Base-by-base conservation (phyloP, 2,329 filamentous ascomycete genomes). In the Aureobasidium mangrovei region DNA sequence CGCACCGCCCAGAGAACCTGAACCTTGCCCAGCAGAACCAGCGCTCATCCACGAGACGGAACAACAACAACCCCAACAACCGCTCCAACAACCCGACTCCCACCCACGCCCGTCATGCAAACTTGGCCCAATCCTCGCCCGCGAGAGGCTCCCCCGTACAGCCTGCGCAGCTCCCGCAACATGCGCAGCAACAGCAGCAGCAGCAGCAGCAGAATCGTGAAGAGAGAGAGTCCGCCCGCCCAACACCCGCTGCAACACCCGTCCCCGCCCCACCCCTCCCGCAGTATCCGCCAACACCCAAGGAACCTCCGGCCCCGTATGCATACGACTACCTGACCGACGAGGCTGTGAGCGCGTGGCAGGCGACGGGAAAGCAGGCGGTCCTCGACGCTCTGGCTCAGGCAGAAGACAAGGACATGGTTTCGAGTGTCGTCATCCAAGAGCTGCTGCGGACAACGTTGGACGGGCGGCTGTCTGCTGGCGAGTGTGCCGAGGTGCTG, bases 381-480 rank as follows among this genome's bases (percentile, higher is more conserved):
- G 73, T 95, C 9, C 70, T 91, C 24, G 77, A 82, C 26, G 77
- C 81, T 61, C 86, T 84, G 27, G 68, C 78, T 41, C 76, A 83
- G 61, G 83, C 85, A 45, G 80, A 82, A 61, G 72, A 80, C 35
- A 79, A 85, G 60, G 81, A 86, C 6, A 75, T 84, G 43, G 80
- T 82, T 55, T 73, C 95, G 36, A 83, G 84, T 31, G 79, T 79
- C 10, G 74, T 95, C 26, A 89, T 91, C 61, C 88, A 95, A 71
- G 93, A 98, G 67, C 79, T 96, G 36, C 80, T 93, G 35, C 83
- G 85, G 58, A 83, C 88, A 33, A 83, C 85, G 18, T 71, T 94
- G 9, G 84, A 89, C 63, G 79, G 77, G 40, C 80, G 83, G 46
- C 70, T 96, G 43, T 75, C 79, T 38, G 76, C 88, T 2, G 67